Conservation (phyloP, 1,284 basidiomycete species). For the Phellopilus nigrolimitatus region DNA sequence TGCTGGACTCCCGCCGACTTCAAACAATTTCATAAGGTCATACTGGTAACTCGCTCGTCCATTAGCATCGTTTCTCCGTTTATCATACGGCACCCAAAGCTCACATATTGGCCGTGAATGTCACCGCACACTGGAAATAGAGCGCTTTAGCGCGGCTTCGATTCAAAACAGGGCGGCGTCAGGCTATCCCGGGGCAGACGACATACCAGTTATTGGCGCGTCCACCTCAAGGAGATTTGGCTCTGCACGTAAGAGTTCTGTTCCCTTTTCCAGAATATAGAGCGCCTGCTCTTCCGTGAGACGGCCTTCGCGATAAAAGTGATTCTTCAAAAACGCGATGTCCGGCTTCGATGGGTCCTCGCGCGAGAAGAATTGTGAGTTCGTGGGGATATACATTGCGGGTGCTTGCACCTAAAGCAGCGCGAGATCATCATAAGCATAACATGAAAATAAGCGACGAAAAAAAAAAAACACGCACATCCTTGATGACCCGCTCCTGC, state of each 20-base stretch:
- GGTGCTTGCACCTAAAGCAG: conserved; percentile 85
- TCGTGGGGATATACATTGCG: conserved; percentile 87
- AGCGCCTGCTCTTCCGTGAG: conserved; percentile 88
- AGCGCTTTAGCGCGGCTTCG: conserved; percentile 6
- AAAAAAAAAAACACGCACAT: conserved; percentile 44
- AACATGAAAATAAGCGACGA: not conserved
- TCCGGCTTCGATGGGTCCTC: conserved; percentile 87
- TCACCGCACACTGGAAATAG: conserved; percentile 75
- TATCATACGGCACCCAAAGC: conserved; percentile 29
- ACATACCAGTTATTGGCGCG: conserved; percentile 86
- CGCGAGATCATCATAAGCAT: not conserved
- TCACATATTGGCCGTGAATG: conserved; percentile 92
- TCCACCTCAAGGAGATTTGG: conserved; percentile 86
- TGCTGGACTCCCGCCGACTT: conserved; percentile 90
- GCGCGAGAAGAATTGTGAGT: conserved; percentile 89
- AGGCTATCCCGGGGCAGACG: conserved; percentile 4
- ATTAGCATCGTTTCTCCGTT: not conserved
- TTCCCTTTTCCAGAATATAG: conserved; percentile 79
- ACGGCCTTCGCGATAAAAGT: conserved; percentile 95
- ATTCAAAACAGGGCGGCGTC: not conserved
- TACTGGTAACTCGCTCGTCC: conserved; percentile 47
- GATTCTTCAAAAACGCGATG: conserved; percentile 96
- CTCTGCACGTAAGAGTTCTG: conserved; percentile 73
- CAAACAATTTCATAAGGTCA: conserved; percentile 93
- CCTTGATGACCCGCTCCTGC: conserved; percentile 82